These are phyloP conservation scores for Sicyos baderoa DNA, from an alignment of 306 rosid species.

Conservation along the genomic window DNA sequence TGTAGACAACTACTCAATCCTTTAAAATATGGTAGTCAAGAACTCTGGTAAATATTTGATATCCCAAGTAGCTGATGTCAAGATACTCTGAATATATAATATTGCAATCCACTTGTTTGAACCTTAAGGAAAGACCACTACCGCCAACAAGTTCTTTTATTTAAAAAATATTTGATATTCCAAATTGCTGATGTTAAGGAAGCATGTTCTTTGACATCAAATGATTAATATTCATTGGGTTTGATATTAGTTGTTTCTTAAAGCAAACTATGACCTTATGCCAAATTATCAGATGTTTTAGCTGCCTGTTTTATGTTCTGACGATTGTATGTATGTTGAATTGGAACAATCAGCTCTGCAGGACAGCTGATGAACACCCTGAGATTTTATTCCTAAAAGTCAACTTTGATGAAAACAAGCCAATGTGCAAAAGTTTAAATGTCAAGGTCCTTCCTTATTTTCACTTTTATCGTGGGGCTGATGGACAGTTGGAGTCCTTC, in stretches of 20 bases:
- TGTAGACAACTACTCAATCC: background rate
- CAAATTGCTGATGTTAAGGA: background rate
- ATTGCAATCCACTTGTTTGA: background rate
- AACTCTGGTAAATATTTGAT: background rate
- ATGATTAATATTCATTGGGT: slow-evolving; percentile 1
- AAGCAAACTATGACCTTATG: background rate
- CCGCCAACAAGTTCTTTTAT: background rate
- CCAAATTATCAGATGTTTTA: background rate
- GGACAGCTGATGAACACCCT: slow-evolving; percentile 87
- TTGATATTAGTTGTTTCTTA: background rate
- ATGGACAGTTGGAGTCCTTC: slow-evolving; percentile 83
- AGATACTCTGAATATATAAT: background rate
- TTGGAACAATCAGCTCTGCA: slow-evolving; percentile 58
- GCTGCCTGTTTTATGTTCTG: background rate
- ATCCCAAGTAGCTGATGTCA: background rate
- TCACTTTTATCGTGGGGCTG: slow-evolving; percentile 96
- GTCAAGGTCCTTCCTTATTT: slow-evolving; percentile 96
- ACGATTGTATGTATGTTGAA: background rate
- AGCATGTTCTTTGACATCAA: background rate
- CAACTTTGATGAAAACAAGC: slow-evolving; percentile 94
- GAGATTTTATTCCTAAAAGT: slow-evolving; percentile 84
- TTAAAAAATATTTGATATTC: no score
- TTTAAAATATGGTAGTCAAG: background rate
- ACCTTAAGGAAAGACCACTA: background rate
- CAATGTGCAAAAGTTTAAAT: slow-evolving; percentile 91